A percentile compares a stretch with the other conserved stretches of the same genome.
Conservation (phyloP, 1,284 basidiomycete genomes). For the Microbotryum silenes-acaulis region DNA sequence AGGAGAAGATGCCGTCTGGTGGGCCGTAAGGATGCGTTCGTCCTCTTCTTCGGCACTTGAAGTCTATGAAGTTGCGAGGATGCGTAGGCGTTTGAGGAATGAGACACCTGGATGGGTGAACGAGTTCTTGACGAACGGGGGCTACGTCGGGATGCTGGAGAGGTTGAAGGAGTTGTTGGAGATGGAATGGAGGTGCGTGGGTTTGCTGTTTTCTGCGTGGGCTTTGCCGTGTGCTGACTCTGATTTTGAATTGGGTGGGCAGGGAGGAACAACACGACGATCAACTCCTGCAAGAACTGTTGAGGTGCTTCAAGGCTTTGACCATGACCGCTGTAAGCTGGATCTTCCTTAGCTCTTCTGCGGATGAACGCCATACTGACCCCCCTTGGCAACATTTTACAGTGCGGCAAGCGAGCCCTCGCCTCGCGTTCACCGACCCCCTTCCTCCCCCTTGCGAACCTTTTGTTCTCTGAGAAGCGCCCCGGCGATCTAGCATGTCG, state of each 20-base stretch:
- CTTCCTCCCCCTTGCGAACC: slow-evolving; percentile 67
- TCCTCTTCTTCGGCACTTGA: slow-evolving; percentile 45
- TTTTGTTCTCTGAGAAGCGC: slow-evolving; percentile 94
- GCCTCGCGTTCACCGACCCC: slow-evolving; percentile 75
- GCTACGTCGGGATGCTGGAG: slow-evolving; percentile 73
- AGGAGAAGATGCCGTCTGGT: slow-evolving; percentile 12
- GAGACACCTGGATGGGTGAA: slow-evolving; percentile 87
- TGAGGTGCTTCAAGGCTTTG: slow-evolving; percentile 88
- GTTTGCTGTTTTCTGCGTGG: too few species aligned
- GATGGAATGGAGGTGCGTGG: slow-evolving; percentile 83
- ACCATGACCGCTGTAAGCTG: slow-evolving; percentile 67
- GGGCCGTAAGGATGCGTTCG: slow-evolving; percentile 12
- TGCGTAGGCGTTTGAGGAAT: slow-evolving; percentile 62
- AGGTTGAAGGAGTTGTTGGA: slow-evolving; percentile 86
- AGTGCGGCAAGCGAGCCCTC: slow-evolving; percentile 54
- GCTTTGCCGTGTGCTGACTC: too few species aligned
- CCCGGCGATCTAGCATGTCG: slow-evolving; percentile 85
- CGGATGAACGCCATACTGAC: neutral
- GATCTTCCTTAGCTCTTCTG: slow-evolving; percentile 46
- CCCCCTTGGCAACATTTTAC: neutral
- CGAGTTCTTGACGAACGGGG: slow-evolving; percentile 73
- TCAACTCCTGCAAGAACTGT: slow-evolving; percentile 79
- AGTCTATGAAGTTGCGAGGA: slow-evolving; percentile 60
- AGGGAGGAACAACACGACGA: slow-evolving; percentile 97
- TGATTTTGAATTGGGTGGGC: too few species aligned